Base-by-base conservation (phyloP, 345 rosid genomes). In the Turritis glabra region DNA sequence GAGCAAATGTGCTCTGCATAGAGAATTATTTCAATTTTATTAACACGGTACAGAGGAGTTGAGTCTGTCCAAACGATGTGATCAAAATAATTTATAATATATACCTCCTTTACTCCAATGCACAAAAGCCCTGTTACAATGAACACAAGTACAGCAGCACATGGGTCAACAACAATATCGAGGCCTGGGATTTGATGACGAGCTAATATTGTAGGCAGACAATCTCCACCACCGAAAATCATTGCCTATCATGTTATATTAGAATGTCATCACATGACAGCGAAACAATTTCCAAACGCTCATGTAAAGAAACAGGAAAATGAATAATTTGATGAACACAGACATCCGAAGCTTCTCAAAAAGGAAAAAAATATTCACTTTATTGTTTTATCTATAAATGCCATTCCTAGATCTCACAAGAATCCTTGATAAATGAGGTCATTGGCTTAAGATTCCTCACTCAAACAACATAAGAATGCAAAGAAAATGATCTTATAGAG, bases 91-190 rank as follows among this genome's bases (percentile, higher is more conserved):
- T 56, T 6, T 5, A 55, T 13, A 21, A 5, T 51, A 17, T 18
- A 48, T 79, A 91, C 98, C 99, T 94, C 99, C 79, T 94, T 94
- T 74, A 94, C 91, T 81, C 99, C 99, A 18, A 82, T 80, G 43
- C 99, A 94, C 82, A 92, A 75, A 52, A 94, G 92, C 65, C 90
- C 99, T 22, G 97, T 90, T 55, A 90, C 97, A 27, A 86, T 21
- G 64, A 90, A 73, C 50, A 94, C 97, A 64, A 94, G 82, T 69
- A 87, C 15, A 48, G 90, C 88, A 76, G 99, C 97, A 85, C 97
- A 90, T 11, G 97, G 99, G 54, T 94, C 99, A 46, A 94, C 92
- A 73, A 86, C 86, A 54, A 94, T 59, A 73, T 87, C 90, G 8
- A 94, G 84, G 53, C 92, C 90, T 12, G 97, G 99, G 79, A 94